Evolutionary conservation across 345 rosid genomes (phyloP).

Genomic region (Trapa bicornis): DNA sequence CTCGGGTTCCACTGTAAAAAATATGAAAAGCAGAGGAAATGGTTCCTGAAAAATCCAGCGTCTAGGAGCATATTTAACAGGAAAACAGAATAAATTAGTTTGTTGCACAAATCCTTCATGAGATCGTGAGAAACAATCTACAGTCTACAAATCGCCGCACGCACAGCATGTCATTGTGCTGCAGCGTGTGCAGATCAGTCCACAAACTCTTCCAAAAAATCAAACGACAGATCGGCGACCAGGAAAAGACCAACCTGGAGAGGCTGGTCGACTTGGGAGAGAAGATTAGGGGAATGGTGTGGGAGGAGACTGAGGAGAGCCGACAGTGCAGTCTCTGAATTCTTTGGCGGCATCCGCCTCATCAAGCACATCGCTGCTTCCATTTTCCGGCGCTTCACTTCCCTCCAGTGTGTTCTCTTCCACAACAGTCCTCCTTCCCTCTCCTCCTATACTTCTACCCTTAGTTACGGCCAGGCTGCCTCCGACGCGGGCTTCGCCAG

Average conservation of each 20-base stretch:
- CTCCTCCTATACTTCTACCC: background rate
- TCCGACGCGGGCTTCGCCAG: background rate
- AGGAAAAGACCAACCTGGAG: slow-evolving; percentile 45
- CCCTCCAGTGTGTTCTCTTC: background rate
- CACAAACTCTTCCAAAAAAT: background rate
- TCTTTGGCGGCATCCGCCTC: slow-evolving; percentile 87
- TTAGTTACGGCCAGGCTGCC: background rate
- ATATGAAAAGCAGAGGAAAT: background rate
- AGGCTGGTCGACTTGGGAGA: slow-evolving; percentile 95
- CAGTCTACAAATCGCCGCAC: background rate
- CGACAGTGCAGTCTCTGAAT: slow-evolving; percentile 78
- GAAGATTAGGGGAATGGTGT: slow-evolving; percentile 86
- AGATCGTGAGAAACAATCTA: background rate
- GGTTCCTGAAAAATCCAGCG: background rate
- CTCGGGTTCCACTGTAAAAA: too few relatives aligned
- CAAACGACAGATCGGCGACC: background rate
- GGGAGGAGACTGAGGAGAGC: slow-evolving; percentile 89
- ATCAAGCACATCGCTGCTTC: slow-evolving; percentile 91
- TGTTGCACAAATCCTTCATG: background rate
- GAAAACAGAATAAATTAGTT: background rate
- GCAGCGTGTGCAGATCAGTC: background rate
- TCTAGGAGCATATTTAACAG: background rate
- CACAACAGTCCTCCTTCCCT: background rate
- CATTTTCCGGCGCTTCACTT: slow-evolving; percentile 28
- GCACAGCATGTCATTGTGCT: background rate